Conservation (phyloP, 345 rosid genomes). For the Eucalyptus regnans region DNA sequence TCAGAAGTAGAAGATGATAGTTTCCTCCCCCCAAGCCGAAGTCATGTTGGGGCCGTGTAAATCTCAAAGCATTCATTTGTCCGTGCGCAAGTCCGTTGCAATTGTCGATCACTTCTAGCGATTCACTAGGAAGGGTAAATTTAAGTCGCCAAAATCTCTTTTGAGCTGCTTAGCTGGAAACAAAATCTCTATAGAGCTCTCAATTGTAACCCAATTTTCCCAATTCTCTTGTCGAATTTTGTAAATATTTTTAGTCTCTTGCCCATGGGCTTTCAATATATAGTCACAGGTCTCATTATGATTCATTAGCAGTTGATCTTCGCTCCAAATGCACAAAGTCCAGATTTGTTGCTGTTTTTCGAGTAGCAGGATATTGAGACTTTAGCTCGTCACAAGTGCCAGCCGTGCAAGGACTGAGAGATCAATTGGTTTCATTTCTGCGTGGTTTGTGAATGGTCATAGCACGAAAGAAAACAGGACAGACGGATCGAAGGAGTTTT, state of each 20-base stretch:
- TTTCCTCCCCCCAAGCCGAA: neutral
- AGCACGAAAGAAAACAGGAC: neutral
- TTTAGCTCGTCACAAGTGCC: neutral
- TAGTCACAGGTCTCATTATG: neutral
- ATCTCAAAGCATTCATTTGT: neutral
- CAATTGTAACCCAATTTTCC: neutral
- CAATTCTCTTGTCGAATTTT: neutral
- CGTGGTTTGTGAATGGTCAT: neutral
- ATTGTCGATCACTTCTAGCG: neutral
- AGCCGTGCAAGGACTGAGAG: neutral
- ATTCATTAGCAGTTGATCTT: neutral
- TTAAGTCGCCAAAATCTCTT: neutral
- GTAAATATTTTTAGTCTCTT: constrained; percentile 11
- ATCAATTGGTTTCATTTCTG: neutral
- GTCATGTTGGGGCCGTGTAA: neutral
- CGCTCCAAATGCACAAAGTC: neutral
- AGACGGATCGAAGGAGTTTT: neutral
- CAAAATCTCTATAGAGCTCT: neutral
- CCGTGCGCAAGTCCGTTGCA: neutral
- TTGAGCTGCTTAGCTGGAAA: neutral
- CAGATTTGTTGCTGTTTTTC: neutral
- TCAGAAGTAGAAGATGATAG: neutral
- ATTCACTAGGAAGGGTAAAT: neutral
- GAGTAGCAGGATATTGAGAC: neutral
- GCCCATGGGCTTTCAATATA: neutral